These are phyloP conservation scores for Aureobasidium subglaciale DNA, from an alignment of 2,329 filamentous ascomycete species.

Conservation along the genomic window DNA sequence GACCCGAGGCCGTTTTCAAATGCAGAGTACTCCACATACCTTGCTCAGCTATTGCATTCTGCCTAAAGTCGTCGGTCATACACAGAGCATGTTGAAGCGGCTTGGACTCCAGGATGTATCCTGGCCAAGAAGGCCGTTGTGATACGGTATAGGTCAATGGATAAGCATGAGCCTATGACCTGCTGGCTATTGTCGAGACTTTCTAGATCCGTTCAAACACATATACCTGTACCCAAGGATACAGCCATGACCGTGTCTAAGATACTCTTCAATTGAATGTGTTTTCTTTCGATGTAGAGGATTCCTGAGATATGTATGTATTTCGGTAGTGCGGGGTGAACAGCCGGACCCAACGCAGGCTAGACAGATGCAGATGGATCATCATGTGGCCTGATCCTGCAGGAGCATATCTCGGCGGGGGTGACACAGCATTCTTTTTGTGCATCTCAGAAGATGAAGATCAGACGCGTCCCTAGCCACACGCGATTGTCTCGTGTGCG, in stretches of 20 bases:
- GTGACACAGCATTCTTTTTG: background rate
- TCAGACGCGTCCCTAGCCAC: no score
- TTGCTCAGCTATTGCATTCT: background rate
- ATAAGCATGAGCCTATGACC: background rate
- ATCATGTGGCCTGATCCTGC: background rate
- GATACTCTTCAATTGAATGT: no score
- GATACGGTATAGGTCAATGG: background rate
- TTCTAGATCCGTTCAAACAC: background rate
- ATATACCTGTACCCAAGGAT: no score
- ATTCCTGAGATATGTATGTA: no score
- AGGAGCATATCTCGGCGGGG: background rate
- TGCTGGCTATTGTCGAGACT: background rate
- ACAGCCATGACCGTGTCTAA: no score
- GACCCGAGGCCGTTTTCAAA: background rate
- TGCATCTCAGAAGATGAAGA: no score
- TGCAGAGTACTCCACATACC: background rate
- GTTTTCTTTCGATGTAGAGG: no score
- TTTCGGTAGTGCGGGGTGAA: background rate
- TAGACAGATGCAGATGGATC: background rate
- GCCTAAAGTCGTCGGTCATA: background rate
- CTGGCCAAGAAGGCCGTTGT: background rate
- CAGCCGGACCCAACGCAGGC: background rate
- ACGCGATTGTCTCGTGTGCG: background rate
- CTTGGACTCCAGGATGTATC: background rate
- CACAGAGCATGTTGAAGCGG: background rate